Conservation (phyloP, 768 basidiomycete species). For the Paxillus rubicundulus region DNA sequence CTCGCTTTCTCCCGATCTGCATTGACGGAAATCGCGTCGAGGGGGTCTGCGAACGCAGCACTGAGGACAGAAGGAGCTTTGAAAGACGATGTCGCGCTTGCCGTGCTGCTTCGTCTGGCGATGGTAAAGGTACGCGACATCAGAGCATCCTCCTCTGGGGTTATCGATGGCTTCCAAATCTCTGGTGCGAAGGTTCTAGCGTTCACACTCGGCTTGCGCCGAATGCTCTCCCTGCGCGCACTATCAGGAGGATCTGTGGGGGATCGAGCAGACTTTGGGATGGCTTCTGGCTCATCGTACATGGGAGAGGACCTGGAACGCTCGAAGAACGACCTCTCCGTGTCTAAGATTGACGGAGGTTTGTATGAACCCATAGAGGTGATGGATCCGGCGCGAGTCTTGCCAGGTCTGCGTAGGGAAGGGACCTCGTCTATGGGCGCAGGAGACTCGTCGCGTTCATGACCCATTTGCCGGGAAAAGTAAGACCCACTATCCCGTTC, state of each 20-base stretch:
- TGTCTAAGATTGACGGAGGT: slow-evolving; percentile 24
- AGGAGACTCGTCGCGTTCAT: slow-evolving; percentile 21
- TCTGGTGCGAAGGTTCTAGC: slow-evolving; percentile 39
- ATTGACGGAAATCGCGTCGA: slow-evolving; percentile 17
- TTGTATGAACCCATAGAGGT: slow-evolving; percentile 28
- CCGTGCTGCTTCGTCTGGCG: slow-evolving; percentile 46
- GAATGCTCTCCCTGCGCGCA: slow-evolving; percentile 26
- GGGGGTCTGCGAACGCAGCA: slow-evolving; percentile 34
- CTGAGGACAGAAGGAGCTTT: slow-evolving; percentile 41
- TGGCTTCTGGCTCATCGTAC: slow-evolving; percentile 31
- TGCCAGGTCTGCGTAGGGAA: slow-evolving; percentile 13
- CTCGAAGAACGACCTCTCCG: slow-evolving; percentile 17
- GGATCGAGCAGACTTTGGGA: slow-evolving; percentile 17
- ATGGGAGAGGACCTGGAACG: slow-evolving; percentile 18
- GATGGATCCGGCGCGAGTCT: slow-evolving; percentile 26
- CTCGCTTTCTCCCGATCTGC: slow-evolving; percentile 26
- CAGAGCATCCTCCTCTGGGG: slow-evolving; percentile 43
- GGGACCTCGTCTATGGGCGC: slow-evolving; percentile 19
- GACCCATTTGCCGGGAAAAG: slow-evolving; percentile 14
- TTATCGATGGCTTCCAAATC: slow-evolving; percentile 49
- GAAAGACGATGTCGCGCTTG: slow-evolving; percentile 49
- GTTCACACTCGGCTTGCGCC: slow-evolving; percentile 34
- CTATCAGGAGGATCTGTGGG: slow-evolving; percentile 21
- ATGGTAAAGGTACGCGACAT: slow-evolving; percentile 42
- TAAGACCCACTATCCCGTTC: slow-evolving; percentile 22